phyloP scores from a whole-genome alignment of 352 stramenopile genomes.

The Globisporangium canariense region DNA sequence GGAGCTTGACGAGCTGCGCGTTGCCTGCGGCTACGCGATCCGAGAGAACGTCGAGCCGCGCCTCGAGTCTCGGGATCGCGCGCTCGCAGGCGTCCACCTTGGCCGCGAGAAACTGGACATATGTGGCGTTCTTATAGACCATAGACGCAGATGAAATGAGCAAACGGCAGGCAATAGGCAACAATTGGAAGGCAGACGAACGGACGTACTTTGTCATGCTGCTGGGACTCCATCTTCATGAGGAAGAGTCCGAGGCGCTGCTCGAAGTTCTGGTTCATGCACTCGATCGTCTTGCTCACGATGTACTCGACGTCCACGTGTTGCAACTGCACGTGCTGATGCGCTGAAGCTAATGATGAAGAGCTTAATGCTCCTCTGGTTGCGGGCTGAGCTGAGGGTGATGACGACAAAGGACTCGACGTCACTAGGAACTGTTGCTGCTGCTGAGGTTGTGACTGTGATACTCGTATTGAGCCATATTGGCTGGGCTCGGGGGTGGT shows the following conservation, averaged over 20 bases:
- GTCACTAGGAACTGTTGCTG: neutral
- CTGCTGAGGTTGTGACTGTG: neutral
- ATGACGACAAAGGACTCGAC: neutral
- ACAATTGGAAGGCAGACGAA: neutral
- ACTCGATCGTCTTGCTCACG: slow-evolving; percentile 61
- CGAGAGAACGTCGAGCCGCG: slow-evolving; percentile 54
- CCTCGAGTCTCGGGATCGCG: slow-evolving; percentile 55
- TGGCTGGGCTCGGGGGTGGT: neutral
- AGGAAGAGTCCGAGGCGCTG: slow-evolving; percentile 52
- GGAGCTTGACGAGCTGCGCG: slow-evolving; percentile 11
- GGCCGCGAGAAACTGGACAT: slow-evolving; percentile 48
- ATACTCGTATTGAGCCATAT: neutral
- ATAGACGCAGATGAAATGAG: neutral
- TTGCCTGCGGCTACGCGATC: slow-evolving; percentile 43
- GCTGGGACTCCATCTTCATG: slow-evolving; percentile 52
- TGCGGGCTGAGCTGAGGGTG: neutral
- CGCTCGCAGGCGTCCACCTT: slow-evolving; percentile 64
- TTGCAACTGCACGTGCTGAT: slow-evolving; percentile 24
- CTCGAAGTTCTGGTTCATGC: slow-evolving; percentile 69
- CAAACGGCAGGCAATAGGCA: neutral
- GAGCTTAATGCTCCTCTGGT: neutral
- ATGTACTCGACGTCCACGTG: slow-evolving; percentile 59
- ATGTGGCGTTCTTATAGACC: slow-evolving; percentile 28
- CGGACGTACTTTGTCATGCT: slow-evolving; percentile 43
- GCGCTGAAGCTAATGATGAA: neutral